phyloP scores from a whole-genome alignment of 495 filamentous ascomycete species.

The Friedmanniomyces simplex region DNA sequence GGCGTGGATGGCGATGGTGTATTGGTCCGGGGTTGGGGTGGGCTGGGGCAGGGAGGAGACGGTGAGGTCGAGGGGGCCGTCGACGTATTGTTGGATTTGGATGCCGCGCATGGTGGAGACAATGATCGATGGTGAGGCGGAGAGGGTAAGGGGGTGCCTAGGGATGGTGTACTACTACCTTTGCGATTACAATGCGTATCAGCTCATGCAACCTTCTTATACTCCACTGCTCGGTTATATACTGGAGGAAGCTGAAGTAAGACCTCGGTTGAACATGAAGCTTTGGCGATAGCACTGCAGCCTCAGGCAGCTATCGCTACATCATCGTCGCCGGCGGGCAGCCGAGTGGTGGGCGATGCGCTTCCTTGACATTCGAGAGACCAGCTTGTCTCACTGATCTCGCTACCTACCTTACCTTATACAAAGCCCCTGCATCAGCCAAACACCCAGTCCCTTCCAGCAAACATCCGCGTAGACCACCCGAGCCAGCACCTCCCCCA shows the following conservation, averaged over 20 bases:
- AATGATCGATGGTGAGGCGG: not conserved
- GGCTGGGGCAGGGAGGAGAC: constrained; percentile 66
- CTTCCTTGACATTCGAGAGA: not conserved
- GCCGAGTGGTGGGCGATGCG: too few relatives aligned
- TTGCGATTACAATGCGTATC: too few relatives aligned
- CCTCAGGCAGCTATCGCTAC: not conserved
- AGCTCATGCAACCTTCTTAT: too few relatives aligned
- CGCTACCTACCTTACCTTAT: not conserved
- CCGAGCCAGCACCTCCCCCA: not conserved
- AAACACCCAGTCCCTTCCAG: not conserved
- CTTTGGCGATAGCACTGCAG: not conserved
- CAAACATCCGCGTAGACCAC: not conserved
- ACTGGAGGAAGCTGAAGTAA: too few relatives aligned
- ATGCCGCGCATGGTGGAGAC: constrained; percentile 61
- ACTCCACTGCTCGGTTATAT: not conserved
- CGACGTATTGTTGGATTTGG: constrained; percentile 72
- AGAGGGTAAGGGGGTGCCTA: not conserved
- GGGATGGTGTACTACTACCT: too few relatives aligned
- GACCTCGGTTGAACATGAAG: too few relatives aligned
- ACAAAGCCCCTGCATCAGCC: not conserved
- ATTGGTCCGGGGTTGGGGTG: constrained; percentile 56
- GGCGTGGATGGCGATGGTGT: constrained; percentile 81
- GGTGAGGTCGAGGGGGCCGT: constrained; percentile 60
- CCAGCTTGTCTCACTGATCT: not conserved
- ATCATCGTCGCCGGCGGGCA: too few relatives aligned